Percentiles rank a stretch among this genome's conserved stretches.
Conservation (phyloP, 108 stramenopile genomes). For the Skeletonema grethae region DNA sequence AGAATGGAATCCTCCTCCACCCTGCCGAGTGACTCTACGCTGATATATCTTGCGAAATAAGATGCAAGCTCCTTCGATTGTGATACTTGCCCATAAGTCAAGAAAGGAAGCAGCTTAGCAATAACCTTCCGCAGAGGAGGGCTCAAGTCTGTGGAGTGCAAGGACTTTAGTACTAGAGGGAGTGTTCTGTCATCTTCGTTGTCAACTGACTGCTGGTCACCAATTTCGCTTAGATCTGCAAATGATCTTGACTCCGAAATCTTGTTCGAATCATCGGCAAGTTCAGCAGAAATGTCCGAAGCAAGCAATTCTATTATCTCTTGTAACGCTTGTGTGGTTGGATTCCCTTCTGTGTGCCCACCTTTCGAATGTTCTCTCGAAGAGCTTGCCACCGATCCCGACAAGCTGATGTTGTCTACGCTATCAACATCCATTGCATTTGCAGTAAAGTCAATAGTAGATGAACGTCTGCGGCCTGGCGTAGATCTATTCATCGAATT, state of each 20-base stretch:
- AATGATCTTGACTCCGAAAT: constrained; percentile 23
- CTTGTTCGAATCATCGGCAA: constrained; percentile 24
- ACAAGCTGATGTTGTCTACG: neutral
- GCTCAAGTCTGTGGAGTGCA: constrained; percentile 67
- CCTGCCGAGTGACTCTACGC: constrained; percentile 44
- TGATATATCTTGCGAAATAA: constrained; percentile 65
- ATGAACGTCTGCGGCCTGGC: constrained; percentile 20
- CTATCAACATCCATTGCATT: constrained; percentile 29
- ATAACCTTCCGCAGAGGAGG: constrained; percentile 80
- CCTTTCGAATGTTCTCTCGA: constrained; percentile 4
- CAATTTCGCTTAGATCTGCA: constrained; percentile 17
- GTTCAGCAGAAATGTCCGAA: constrained; percentile 69
- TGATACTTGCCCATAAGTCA: constrained; percentile 77
- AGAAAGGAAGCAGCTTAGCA: constrained; percentile 80
- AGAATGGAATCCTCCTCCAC: constrained; percentile 35
- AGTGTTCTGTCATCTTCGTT: constrained; percentile 67
- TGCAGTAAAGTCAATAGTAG: constrained; percentile 8
- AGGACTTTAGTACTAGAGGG: constrained; percentile 65
- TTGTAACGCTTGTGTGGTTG: constrained; percentile 72
- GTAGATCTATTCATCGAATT: constrained; percentile 69
- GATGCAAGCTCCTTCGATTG: constrained; percentile 69
- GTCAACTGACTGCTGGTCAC: constrained; percentile 22
- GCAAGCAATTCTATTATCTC: constrained; percentile 80
- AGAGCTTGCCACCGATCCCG: constrained; percentile 39
- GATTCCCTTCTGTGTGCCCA: constrained; percentile 28